phyloP scores from a whole-genome alignment of 331 rosid genomes.

The Ulmus americana region DNA sequence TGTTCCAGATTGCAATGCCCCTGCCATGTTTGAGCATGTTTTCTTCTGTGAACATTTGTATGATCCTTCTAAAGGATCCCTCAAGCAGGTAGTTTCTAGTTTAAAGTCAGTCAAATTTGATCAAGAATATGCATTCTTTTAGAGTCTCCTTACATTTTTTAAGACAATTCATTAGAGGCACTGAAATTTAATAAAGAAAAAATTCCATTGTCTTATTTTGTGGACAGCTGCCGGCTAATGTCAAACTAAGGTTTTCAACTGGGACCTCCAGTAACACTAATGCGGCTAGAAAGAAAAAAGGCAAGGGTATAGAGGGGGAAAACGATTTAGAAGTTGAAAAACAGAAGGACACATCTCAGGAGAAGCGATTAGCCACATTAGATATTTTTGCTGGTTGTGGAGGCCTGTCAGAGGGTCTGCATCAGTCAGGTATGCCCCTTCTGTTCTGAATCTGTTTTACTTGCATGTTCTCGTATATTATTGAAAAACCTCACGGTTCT shows the following conservation, averaged over 20 bases:
- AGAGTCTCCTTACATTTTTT: no score
- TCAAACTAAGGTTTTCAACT: slow-evolving; percentile 55
- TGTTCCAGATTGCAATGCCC: slow-evolving; percentile 26
- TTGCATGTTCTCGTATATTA: not conserved
- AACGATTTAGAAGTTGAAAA: slow-evolving; percentile 32
- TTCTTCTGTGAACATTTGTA: slow-evolving; percentile 49
- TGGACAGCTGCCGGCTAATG: slow-evolving; percentile 62
- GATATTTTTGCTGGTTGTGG: slow-evolving; percentile 99
- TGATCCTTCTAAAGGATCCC: slow-evolving; percentile 48
- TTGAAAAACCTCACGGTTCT: not conserved
- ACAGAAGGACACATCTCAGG: slow-evolving; percentile 30
- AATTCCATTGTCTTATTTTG: slow-evolving; percentile 7
- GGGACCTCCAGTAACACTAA: slow-evolving; percentile 35
- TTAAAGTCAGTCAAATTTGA: not conserved
- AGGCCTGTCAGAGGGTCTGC: slow-evolving; percentile 89
- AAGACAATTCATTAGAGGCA: not conserved
- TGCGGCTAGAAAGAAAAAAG: slow-evolving; percentile 78
- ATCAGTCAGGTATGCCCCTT: slow-evolving; percentile 52
- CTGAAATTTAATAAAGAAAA: not conserved
- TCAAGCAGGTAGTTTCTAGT: slow-evolving; percentile 35
- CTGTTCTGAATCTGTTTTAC: not conserved
- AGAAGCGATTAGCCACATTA: slow-evolving; percentile 58
- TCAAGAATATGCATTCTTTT: no score
- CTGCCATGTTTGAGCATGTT: slow-evolving; percentile 37
- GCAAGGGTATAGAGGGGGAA: slow-evolving; percentile 81